Conservation (phyloP, 352 stramenopile species). For the Phytophthora idaei region DNA sequence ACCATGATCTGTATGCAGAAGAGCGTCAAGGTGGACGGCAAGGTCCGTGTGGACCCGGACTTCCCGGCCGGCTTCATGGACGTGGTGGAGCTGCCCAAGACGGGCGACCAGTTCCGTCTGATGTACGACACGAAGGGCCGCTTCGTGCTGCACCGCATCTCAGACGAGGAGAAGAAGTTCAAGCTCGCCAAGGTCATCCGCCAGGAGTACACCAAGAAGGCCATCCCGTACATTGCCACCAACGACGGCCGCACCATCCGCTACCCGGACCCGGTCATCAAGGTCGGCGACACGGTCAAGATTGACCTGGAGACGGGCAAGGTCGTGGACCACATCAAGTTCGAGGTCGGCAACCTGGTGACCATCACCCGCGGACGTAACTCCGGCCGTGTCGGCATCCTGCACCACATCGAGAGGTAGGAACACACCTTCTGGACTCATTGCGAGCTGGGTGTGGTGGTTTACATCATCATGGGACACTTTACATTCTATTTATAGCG, state of each 20-base stretch:
- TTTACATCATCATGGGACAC: slow-evolving; percentile 27
- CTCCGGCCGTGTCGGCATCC: slow-evolving; percentile 95
- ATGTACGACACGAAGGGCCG: slow-evolving; percentile 99
- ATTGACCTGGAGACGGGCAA: slow-evolving; percentile 98
- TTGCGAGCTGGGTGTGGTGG: slow-evolving; percentile 90
- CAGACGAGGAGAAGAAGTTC: slow-evolving; percentile 96
- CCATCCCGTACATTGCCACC: slow-evolving; percentile 98
- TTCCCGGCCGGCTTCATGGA: slow-evolving; percentile 99
- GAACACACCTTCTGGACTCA: slow-evolving; percentile 91
- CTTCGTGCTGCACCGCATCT: slow-evolving; percentile 97
- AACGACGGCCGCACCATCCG: slow-evolving; percentile 99
- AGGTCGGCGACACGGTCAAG: slow-evolving; percentile 99
- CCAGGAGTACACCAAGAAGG: slow-evolving; percentile 95
- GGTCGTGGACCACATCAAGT: slow-evolving; percentile 98
- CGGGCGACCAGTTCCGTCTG: slow-evolving; percentile 97
- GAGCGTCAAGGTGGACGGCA: slow-evolving; percentile 98
- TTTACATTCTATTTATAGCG: slow-evolving; percentile 6
- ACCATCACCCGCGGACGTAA: slow-evolving; percentile 98
- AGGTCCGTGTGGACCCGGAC: slow-evolving; percentile 97
- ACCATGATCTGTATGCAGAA: slow-evolving; percentile 99
- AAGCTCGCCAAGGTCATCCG: slow-evolving; percentile 99
- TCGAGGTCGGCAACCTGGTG: slow-evolving; percentile 97
- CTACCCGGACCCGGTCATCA: slow-evolving; percentile 98
- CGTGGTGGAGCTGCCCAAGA: slow-evolving; percentile 98
- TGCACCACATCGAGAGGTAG: slow-evolving; percentile 97